Evolutionary conservation across 1,284 basidiomycete genomes (phyloP), one percentile per base, ranked within the genome.

Genomic region (Ustilago bromivora): DNA sequence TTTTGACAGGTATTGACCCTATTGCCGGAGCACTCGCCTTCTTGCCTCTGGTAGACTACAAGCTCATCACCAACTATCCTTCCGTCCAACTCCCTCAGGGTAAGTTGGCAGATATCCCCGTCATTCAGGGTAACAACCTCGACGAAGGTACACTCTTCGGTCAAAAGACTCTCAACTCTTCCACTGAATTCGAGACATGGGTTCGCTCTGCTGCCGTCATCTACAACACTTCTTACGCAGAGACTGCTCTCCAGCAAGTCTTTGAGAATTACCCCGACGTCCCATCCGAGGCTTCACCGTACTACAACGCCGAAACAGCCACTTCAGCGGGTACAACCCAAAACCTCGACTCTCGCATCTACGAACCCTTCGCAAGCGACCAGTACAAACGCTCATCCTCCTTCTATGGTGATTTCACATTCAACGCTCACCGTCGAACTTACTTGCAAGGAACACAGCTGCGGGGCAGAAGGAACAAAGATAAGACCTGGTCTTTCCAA

Each of bases 141-240:
- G 70, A 81, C 56, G 77, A 77, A 61, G 79, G 79, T 4, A 57
- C 79, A 0, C 53, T 66, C 4, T 78, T 79, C 28, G 61, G 53
- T 0, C 57, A 59, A 43, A 57, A 64, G 28, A 32, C 56, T 11
- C 72, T 70, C 61, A 68, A 68, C 57, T 69, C 17, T 52, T 56
- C 34, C 43, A 41, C 55, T 36, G 56, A 67, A 0, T 71, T 75
- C 13, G 62, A 74, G 19, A 36, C 43, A 11, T 78, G 67, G 68
- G 51, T 66, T 4, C 57, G 66, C 19, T 38, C 47, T 7, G 64
- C 60, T 13, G 67, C 57, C 0, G 56, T 71, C 49, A 64, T 75
- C 61, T 61, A 68, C 68, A 74, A 74, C 62, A 75, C 68, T 11
- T 71, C 76, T 10, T 63, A 68, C 59, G 53, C 68, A 46, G 65